phyloP scores from a whole-genome alignment of 257 asterid species.

The Nicotiana paniculata region DNA sequence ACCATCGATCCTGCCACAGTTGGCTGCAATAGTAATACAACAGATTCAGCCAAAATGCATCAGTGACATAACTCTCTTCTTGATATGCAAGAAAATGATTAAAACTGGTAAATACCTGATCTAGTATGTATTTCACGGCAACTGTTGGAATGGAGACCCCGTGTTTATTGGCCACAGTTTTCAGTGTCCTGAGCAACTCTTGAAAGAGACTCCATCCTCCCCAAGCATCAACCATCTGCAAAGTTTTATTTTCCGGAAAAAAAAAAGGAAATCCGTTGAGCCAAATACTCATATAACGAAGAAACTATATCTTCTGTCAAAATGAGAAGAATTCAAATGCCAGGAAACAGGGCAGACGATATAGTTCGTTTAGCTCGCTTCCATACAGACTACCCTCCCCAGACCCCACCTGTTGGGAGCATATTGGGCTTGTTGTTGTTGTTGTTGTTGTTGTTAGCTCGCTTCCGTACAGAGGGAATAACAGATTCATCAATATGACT shows the following conservation, averaged over 20 bases:
- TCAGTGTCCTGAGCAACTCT: conserved; percentile 59
- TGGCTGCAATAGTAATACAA: conserved; percentile 45
- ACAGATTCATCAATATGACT: not conserved
- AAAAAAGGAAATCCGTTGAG: not conserved
- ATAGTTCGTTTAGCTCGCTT: not conserved
- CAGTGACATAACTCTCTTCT: not conserved
- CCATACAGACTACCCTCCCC: no score
- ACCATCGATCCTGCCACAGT: conserved; percentile 96
- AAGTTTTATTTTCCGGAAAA: not conserved
- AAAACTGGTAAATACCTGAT: conserved; percentile 47
- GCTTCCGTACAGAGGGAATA: not conserved
- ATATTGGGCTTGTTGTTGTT: no score
- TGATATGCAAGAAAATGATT: not conserved
- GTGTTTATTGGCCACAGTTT: conserved; percentile 63
- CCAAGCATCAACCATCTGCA: conserved; percentile 98
- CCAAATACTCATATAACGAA: not conserved
- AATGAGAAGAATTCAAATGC: not conserved
- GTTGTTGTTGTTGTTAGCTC: no score
- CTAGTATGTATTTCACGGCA: conserved; percentile 73
- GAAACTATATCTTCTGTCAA: not conserved
- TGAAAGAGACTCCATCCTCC: conserved; percentile 98
- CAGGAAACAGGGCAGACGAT: not conserved
- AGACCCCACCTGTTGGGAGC: no score
- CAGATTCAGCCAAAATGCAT: not conserved
- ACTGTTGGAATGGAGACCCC: conserved; percentile 82